A percentile compares a stretch with the other conserved stretches of the same genome.
These are phyloP conservation scores for Cicer pinnatifidum DNA, from an alignment of 306 rosid genomes.

Conservation along the genomic window DNA sequence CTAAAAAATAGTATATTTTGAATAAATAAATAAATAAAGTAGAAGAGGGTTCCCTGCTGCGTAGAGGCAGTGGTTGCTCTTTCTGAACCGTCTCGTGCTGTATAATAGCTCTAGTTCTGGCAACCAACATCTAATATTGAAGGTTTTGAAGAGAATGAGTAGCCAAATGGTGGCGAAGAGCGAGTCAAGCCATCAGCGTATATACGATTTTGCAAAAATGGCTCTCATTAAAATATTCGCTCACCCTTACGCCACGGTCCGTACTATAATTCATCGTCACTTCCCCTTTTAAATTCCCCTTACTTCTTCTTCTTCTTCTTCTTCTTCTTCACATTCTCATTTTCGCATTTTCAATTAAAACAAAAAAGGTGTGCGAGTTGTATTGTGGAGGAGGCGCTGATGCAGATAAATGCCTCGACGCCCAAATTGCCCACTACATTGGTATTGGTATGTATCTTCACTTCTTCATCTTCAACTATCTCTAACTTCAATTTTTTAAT, in stretches of 20 bases:
- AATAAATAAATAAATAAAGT: too few species aligned
- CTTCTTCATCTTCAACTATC: background rate
- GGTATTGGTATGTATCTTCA: slow-evolving; percentile 66
- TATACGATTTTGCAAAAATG: slow-evolving; percentile 76
- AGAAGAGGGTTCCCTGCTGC: too few species aligned
- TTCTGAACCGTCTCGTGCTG: too few species aligned
- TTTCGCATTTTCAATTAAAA: background rate
- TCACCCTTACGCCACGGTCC: slow-evolving; percentile 81
- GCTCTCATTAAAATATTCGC: slow-evolving; percentile 81
- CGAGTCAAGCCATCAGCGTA: slow-evolving; percentile 75
- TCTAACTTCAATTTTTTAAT: background rate
- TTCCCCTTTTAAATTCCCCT: background rate
- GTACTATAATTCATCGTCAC: background rate
- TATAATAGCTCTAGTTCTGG: too few species aligned
- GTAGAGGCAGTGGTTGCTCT: too few species aligned
- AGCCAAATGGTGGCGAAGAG: slow-evolving; percentile 57
- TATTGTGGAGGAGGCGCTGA: slow-evolving; percentile 80
- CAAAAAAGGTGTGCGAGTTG: slow-evolving; percentile 74
- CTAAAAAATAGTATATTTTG: too few species aligned
- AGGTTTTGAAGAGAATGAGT: slow-evolving; percentile 49
- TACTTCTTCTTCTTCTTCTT: background rate
- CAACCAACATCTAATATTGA: too few species aligned
- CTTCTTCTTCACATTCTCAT: background rate
- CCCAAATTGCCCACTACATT: slow-evolving; percentile 84
- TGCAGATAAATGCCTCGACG: slow-evolving; percentile 74